phyloP scores from a whole-genome alignment of 352 stramenopile genomes.

The Globisporangium perplexum region DNA sequence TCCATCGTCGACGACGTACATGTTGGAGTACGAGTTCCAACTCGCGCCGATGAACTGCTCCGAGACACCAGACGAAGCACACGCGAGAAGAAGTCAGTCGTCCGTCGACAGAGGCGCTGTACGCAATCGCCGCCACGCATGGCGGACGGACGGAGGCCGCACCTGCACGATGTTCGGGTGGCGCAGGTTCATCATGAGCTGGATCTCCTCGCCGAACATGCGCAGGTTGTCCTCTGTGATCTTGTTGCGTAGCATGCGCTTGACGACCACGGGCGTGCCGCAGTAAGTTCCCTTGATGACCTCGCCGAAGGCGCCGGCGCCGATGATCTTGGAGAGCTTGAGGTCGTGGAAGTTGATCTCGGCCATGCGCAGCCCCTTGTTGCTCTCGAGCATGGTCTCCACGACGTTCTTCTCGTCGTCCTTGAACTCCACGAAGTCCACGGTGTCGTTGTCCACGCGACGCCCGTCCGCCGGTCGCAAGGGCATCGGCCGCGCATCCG shows the following conservation, averaged over 20 bases:
- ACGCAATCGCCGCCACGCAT: not conserved
- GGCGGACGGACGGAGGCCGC: not conserved
- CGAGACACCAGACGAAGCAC: not conserved
- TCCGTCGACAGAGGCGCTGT: not conserved
- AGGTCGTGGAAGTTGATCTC: constrained; percentile 89
- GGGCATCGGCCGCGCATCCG: not conserved
- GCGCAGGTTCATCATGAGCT: constrained; percentile 89
- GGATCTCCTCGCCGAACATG: constrained; percentile 88
- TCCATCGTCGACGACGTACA: constrained; percentile 38
- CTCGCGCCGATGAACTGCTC: constrained; percentile 82
- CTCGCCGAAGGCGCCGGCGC: constrained; percentile 77
- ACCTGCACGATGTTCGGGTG: constrained; percentile 86
- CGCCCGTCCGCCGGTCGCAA: constrained; percentile 1
- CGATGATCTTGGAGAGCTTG: constrained; percentile 87
- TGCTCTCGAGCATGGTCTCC: constrained; percentile 86
- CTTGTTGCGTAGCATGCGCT: constrained; percentile 87
- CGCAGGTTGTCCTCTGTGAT: constrained; percentile 85
- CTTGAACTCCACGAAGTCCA: constrained; percentile 84
- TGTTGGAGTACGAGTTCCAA: constrained; percentile 91
- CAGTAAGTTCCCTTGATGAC: constrained; percentile 89
- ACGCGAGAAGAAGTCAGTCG: not conserved
- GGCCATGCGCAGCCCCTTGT: constrained; percentile 82
- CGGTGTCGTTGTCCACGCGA: constrained; percentile 32
- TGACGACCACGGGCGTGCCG: constrained; percentile 83
- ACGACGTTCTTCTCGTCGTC: constrained; percentile 85